These are phyloP conservation scores for Acacia melanoxylon DNA, from an alignment of 306 rosid species.

Conservation along the genomic window DNA sequence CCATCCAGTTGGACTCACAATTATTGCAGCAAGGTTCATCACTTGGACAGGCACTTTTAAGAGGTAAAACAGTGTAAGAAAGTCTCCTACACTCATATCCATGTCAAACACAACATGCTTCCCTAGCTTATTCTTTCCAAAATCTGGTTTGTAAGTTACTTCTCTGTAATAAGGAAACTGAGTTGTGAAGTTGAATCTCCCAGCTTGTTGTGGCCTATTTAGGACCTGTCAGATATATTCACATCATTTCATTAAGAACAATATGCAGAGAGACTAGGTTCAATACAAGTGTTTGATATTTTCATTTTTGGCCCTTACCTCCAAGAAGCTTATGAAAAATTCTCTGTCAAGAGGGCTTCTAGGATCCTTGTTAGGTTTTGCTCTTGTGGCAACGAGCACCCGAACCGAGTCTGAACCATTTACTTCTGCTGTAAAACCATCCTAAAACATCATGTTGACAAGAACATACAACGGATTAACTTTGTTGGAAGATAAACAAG, in stretches of 20 bases:
- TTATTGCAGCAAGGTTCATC: slow-evolving; percentile 85
- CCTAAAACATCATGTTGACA: slow-evolving; percentile 50
- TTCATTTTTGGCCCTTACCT: slow-evolving; percentile 43
- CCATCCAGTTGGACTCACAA: slow-evolving; percentile 95
- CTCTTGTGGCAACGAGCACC: slow-evolving; percentile 89
- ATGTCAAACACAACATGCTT: slow-evolving; percentile 86
- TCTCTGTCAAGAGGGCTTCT: slow-evolving; percentile 68
- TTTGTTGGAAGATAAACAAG: background rate
- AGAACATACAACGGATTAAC: background rate
- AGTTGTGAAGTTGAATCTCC: slow-evolving; percentile 74
- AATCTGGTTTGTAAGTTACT: slow-evolving; percentile 65
- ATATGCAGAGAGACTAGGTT: background rate
- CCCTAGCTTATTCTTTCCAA: slow-evolving; percentile 51
- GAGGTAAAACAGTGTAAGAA: slow-evolving; percentile 77
- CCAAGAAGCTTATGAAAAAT: slow-evolving; percentile 65
- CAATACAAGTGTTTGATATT: background rate
- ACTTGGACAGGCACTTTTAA: slow-evolving; percentile 78
- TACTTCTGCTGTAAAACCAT: slow-evolving; percentile 75
- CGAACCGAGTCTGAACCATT: slow-evolving; percentile 67
- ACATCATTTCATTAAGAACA: background rate
- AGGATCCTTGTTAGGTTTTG: slow-evolving; percentile 63
- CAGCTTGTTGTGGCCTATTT: slow-evolving; percentile 42
- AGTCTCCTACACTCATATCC: slow-evolving; percentile 99
- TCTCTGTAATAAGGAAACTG: slow-evolving; percentile 73
- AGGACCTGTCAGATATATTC: slow-evolving; percentile 35